phyloP scores from a whole-genome alignment of 805 yeast genomes.

The Nadsonia fulvescens region DNA sequence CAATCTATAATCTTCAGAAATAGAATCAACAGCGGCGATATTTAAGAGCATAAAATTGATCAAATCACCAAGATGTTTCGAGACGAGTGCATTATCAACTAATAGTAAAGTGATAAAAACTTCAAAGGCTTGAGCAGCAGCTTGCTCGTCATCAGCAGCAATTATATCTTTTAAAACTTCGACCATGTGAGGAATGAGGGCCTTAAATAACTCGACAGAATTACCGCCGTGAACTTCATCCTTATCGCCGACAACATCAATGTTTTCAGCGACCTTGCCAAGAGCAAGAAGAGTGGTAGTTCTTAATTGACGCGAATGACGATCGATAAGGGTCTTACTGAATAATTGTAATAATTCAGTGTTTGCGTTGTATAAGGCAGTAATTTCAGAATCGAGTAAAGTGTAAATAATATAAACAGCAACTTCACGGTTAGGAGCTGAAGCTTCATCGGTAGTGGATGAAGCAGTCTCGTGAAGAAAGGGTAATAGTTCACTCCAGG shows the following conservation, averaged over 20 bases:
- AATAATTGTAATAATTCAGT: constrained; percentile 59
- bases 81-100: constrained; percentile 61
- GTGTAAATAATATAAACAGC: constrained; percentile 66
- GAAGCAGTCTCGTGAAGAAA: constrained; percentile 50
- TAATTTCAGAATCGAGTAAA: constrained; percentile 51
- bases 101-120: constrained; percentile 65
- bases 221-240: constrained; percentile 36
- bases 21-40: constrained; percentile 40
- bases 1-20: constrained; percentile 69
- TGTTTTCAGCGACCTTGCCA: constrained; percentile 28
- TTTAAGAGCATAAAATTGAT: constrained; percentile 51
- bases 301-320: constrained; percentile 52
- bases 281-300: constrained; percentile 70
- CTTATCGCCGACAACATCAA: constrained; percentile 33
- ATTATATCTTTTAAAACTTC: constrained; percentile 63
- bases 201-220: constrained; percentile 35
- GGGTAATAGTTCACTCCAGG: constrained; percentile 68
- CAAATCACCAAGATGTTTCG: constrained; percentile 52
- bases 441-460: constrained; percentile 23
- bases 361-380: constrained; percentile 37
- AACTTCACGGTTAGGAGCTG: constrained; percentile 53
- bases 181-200: constrained; percentile 63
- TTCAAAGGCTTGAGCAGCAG: constrained; percentile 61
- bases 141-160: constrained; percentile 48
- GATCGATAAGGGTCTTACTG: constrained; percentile 41